phyloP scores from a whole-genome alignment of 2,329 filamentous ascomycete genomes.

The Aspergillus ruber region DNA sequence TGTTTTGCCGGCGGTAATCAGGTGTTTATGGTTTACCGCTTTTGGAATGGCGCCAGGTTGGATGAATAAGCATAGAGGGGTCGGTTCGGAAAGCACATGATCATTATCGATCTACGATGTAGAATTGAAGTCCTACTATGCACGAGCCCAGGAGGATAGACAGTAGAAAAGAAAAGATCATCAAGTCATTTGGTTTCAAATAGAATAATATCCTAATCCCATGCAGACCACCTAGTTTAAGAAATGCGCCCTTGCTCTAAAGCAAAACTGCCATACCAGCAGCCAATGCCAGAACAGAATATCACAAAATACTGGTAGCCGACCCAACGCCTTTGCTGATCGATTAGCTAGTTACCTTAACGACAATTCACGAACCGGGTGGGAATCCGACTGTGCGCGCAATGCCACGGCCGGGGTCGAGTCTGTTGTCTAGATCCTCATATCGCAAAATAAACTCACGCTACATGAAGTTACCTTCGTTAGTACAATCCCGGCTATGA shows the following conservation, averaged over 20 bases:
- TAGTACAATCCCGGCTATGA: conserved; percentile 7
- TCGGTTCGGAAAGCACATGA: not conserved
- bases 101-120: not conserved
- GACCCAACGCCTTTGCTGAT: conserved; percentile 30
- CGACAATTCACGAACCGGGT: conserved; percentile 28
- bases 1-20: conserved; percentile 22
- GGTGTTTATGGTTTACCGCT: conserved; percentile 31
- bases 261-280: conserved; percentile 17
- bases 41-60: conserved; percentile 18
- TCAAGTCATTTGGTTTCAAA: conserved; percentile 18
- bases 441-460: conserved; percentile 46
- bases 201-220: conserved; percentile 18
- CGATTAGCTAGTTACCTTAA: conserved; percentile 13
- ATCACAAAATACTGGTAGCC: conserved; percentile 19
- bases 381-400: conserved; percentile 30
- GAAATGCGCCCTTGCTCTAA: conserved; percentile 18
- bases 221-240: conserved; percentile 17
- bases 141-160: not conserved
- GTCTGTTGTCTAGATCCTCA: conserved; percentile 44
- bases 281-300: conserved; percentile 15
- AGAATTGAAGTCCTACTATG: not conserved
- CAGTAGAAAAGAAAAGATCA: conserved; percentile 11
- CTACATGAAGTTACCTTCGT: conserved; percentile 16
- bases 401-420: conserved; percentile 33
- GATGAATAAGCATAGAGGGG: conserved; percentile 16